phyloP scores from a whole-genome alignment of 2,329 filamentous ascomycete genomes.

The Cordyceps fumosorosea region DNA sequence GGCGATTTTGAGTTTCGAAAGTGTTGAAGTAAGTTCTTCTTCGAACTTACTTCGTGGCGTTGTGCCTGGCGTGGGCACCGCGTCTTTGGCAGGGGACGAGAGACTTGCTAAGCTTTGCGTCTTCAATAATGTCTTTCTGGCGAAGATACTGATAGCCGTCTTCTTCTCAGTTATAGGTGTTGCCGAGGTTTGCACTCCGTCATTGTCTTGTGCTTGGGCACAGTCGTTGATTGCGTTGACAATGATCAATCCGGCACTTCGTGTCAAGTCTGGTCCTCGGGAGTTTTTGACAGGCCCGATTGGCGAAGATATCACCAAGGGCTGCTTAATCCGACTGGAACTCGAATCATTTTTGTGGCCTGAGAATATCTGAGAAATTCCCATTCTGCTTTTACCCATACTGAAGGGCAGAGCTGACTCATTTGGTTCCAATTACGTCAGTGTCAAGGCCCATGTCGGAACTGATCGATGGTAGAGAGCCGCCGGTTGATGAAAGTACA shows the following conservation, averaged over 20 bases:
- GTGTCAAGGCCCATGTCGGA: not conserved
- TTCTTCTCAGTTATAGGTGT: not conserved
- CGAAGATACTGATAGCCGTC: slow-evolving; percentile 3
- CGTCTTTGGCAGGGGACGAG: not conserved
- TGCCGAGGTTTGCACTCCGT: not conserved
- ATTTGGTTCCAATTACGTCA: not conserved
- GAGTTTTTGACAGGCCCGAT: slow-evolving; percentile 33
- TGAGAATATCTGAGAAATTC: not conserved
- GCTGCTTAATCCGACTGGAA: slow-evolving; percentile 17
- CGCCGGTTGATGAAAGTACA: not conserved
- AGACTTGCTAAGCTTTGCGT: slow-evolving; percentile 5
- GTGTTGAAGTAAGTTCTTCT: not conserved
- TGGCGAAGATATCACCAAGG: slow-evolving; percentile 29
- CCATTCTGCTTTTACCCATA: slow-evolving; percentile 6
- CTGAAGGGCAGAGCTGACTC: not conserved
- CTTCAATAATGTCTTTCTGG: slow-evolving; percentile 2
- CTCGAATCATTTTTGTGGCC: not conserved
- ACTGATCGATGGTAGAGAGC: not conserved
- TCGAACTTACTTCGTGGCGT: not conserved
- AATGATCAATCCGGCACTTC: slow-evolving; percentile 29
- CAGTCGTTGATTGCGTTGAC: slow-evolving; percentile 32
- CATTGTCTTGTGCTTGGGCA: not conserved
- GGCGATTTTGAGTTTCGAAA: slow-evolving; percentile 5
- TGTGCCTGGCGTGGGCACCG: not conserved
- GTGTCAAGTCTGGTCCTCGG: slow-evolving; percentile 28